Evolutionary conservation across 106 monocot genomes (phyloP), one percentile per base, ranked within the genome.

Genomic region (Platanthera guangdongensis): DNA sequence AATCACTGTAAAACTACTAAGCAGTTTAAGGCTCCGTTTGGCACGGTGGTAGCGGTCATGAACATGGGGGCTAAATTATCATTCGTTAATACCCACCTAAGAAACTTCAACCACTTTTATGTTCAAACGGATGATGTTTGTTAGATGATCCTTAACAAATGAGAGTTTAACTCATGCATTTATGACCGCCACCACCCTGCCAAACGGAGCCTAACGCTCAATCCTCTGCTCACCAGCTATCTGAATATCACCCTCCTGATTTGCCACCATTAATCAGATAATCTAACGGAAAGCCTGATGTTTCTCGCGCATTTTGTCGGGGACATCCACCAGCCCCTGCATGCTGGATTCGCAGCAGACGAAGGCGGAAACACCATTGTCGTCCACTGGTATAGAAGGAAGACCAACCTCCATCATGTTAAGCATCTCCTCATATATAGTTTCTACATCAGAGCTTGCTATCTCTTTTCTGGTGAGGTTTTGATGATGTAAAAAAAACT

Each of bases 241-340:
- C n/a, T 71, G 9, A 21, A 50, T 21, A 50, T 51, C 39, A 47
- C 13, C 16, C 8, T 70, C n/a, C 19, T 51, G 16, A 9, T 51
- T 12, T 59, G 0, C 11, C 16, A 0, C 0, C 1, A 65, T 52
- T 54, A 15, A 11, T 22, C 74, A 90, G 91, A 86, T 81, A 86
- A 95, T 57, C 75, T 92, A 63, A 89, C 89, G 0, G 92, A 95
- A 72, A 88, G 87, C 71, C 73, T 95, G n/a, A 89, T 95, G 91
- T 95, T 95, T 84, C 81, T 95, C 12, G 87, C 89, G 0, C 95
- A 95, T 79, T 95, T 90, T 51, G 73, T 92, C 21, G 92, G 92
- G 59, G 92, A 95, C 18, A 53, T 92, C 11, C 92, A 92, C 79
- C 85, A 92, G 50, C 95, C 95, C 12, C 80, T 95, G 25, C 91